phyloP scores from a whole-genome alignment of 768 basidiomycete species.

The Ramaria rubella region DNA sequence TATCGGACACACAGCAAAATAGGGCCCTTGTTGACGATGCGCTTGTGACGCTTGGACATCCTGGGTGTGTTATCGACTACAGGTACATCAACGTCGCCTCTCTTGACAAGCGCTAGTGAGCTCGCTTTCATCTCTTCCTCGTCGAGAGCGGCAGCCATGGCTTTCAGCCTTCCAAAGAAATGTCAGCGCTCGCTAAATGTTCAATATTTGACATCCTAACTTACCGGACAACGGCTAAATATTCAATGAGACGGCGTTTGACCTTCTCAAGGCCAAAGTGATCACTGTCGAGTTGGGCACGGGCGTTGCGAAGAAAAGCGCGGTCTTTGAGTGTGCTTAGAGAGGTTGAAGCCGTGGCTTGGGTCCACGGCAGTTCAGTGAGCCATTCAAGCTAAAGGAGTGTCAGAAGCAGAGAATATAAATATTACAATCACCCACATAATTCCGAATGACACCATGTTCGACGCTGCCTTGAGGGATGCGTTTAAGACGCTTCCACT shows the following conservation, averaged over 20 bases:
- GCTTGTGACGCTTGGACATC: constrained; percentile 26
- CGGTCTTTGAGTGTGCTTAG: constrained; percentile 40
- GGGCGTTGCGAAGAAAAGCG: constrained; percentile 62
- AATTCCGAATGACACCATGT: constrained; percentile 80
- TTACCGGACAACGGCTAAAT: constrained; percentile 77
- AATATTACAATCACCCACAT: constrained; percentile 41
- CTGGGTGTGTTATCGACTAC: background rate
- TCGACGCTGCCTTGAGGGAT: constrained; percentile 90
- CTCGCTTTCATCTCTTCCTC: constrained; percentile 19
- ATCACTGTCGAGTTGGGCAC: constrained; percentile 77
- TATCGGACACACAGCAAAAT: constrained; percentile 43
- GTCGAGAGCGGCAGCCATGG: constrained; percentile 16
- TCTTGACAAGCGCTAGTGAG: constrained; percentile 14
- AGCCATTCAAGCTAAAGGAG: constrained; percentile 78
- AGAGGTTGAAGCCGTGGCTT: constrained; percentile 22
- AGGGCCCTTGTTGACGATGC: constrained; percentile 51
- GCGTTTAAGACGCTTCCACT: constrained; percentile 77
- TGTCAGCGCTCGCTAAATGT: background rate
- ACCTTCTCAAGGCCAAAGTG: constrained; percentile 91
- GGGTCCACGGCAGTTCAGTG: constrained; percentile 78
- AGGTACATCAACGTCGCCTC: constrained; percentile 13
- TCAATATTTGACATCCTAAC: constrained; percentile 18
- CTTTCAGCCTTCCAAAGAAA: constrained; percentile 24
- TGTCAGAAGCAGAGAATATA: constrained; percentile 13
- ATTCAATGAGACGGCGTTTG: constrained; percentile 87